These are phyloP conservation scores for Tulasnella sp. DNA, from an alignment of 768 basidiomycete genomes.

Conservation along the genomic window DNA sequence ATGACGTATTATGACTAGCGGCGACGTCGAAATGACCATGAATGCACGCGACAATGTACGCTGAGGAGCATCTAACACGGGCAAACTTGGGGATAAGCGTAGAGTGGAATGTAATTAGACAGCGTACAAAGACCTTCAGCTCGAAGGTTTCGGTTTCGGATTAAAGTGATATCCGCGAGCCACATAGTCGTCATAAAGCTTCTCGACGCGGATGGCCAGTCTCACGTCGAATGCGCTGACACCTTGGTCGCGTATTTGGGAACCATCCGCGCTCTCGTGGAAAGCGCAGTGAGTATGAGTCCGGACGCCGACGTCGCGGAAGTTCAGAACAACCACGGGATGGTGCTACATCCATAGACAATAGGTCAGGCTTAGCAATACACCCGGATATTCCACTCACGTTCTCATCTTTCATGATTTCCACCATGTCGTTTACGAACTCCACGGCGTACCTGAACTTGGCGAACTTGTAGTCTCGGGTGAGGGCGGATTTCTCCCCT, in stretches of 20 bases:
- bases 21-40: not conserved
- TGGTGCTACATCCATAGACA: not conserved
- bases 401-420: not conserved
- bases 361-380: too few relatives aligned
- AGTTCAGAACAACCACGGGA: not conserved
- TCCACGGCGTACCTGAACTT: slow-evolving; percentile 1
- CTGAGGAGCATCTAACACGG: not conserved
- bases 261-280: not conserved
- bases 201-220: not conserved
- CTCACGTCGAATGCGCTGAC: not conserved
- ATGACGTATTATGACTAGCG: not conserved
- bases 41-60: not conserved
- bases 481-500: not conserved
- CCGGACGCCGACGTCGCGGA: not conserved
- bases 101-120: not conserved
- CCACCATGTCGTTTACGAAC: not conserved
- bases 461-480: not conserved
- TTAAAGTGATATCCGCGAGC: not conserved
- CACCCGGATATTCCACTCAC: not conserved
- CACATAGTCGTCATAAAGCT: not conserved
- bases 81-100: not conserved
- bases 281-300: not conserved
- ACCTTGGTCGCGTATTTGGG: not conserved
- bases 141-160: not conserved
- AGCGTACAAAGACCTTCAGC: not conserved